Evolutionary conservation across 2,329 filamentous ascomycete genomes (phyloP).

Genomic region (Bipolaris bicolor): DNA sequence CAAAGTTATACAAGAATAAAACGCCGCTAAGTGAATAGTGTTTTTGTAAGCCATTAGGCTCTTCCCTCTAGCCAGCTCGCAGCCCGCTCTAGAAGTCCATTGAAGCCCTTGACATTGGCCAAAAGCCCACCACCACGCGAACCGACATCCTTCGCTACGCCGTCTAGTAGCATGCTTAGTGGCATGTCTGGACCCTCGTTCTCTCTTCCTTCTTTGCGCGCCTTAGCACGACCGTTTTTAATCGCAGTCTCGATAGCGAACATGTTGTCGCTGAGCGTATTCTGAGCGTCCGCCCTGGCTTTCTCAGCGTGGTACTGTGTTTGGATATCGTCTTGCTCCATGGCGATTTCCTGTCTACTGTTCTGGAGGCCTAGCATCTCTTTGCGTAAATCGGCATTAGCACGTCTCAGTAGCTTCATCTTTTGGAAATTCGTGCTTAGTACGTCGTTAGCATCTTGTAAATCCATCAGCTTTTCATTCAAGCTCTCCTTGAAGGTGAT

Average conservation of each 20-base stretch:
- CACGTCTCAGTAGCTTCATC: conserved; percentile 52
- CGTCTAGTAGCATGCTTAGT: conserved; percentile 41
- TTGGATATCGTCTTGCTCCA: conserved; percentile 57
- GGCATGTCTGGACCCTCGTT: conserved; percentile 42
- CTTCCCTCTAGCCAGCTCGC: conserved; percentile 47
- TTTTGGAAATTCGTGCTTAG: conserved; percentile 55
- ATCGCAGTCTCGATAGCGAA: conserved; percentile 49
- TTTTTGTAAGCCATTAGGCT: conserved; percentile 20
- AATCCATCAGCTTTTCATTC: conserved; percentile 56
- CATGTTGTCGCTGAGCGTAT: conserved; percentile 39
- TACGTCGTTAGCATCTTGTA: conserved; percentile 60
- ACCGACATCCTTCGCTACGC: conserved; percentile 36
- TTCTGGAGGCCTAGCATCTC: conserved; percentile 57
- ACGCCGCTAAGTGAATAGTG: conserved; percentile 3
- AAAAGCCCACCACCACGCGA: conserved; percentile 43
- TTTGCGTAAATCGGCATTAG: conserved; percentile 54
- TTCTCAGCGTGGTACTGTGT: conserved; percentile 41
- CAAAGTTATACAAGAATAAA: conserved; percentile 12
- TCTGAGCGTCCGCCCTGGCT: conserved; percentile 31
- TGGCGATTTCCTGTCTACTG: conserved; percentile 56
- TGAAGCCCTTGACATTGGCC: conserved; percentile 40
- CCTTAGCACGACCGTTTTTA: conserved; percentile 41
- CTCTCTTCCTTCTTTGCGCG: conserved; percentile 37
- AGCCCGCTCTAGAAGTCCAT: conserved; percentile 41
- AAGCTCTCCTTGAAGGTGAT: conserved; percentile 57